Conservation (phyloP, 1,284 basidiomycete species). For the Rhodotorula sp. region DNA sequence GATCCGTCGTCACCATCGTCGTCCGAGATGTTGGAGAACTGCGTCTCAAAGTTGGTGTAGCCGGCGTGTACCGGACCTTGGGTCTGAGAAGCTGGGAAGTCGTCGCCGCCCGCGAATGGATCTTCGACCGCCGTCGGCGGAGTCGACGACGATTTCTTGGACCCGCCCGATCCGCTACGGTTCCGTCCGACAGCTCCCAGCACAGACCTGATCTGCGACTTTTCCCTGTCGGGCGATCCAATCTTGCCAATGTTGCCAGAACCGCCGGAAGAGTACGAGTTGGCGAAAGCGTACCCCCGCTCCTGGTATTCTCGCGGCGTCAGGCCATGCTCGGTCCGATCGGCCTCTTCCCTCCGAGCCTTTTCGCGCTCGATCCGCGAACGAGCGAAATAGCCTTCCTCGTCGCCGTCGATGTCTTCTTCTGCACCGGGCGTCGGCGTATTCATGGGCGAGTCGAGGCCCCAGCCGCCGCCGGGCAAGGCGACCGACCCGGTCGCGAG, state of each 20-base stretch:
- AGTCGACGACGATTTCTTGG: background rate
- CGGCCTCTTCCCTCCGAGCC: background rate
- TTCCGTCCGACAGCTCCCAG: conserved; percentile 5
- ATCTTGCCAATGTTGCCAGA: background rate
- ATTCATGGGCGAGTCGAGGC: conserved; percentile 6
- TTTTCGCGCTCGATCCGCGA: background rate
- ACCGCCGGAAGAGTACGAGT: conserved; percentile 24
- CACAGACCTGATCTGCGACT: conserved; percentile 1
- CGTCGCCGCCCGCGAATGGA: conserved; percentile 4
- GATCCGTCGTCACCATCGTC: background rate
- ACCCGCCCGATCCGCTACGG: conserved; percentile 5
- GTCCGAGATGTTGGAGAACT: conserved; percentile 14
- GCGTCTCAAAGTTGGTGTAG: conserved; percentile 18
- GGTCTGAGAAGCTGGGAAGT: background rate
- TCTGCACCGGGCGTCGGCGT: conserved; percentile 5
- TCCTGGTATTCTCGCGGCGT: conserved; percentile 14
- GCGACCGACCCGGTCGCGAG: conserved; percentile 45
- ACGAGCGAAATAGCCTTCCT: conserved; percentile 9
- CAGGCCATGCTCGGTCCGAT: conserved; percentile 7
- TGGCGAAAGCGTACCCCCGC: conserved; percentile 33
- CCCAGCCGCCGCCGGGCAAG: conserved; percentile 27
- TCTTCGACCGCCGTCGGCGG: background rate
- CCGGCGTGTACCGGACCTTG: background rate
- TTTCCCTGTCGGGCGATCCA: background rate
- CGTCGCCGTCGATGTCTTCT: conserved; percentile 7